These are phyloP conservation scores for Evansstolkia leycettana DNA, from an alignment of 495 filamentous ascomycete genomes.

Conservation along the genomic window DNA sequence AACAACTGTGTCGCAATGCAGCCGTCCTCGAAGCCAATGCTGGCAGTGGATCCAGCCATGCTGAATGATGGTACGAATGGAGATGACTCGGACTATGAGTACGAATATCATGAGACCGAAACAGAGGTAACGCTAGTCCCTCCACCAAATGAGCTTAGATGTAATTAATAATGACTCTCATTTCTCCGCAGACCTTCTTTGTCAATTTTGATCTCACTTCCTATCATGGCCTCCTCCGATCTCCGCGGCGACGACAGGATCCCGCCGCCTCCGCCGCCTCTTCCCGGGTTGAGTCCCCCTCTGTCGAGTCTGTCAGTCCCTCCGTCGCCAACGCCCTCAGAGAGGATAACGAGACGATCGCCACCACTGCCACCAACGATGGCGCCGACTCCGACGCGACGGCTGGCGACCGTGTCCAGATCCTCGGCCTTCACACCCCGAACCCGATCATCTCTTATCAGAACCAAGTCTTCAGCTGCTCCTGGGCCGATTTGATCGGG, in stretches of 20 bases:
- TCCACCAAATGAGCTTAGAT: too few species aligned
- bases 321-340: too few species aligned
- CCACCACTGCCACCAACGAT: too few species aligned
- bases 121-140: conserved; percentile 32
- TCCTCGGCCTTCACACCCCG: conserved; percentile 62
- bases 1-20: background rate
- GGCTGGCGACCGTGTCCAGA: conserved; percentile 47
- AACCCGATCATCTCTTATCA: conserved; percentile 66
- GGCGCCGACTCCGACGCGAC: conserved; percentile 12
- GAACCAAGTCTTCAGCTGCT: conserved; percentile 59
- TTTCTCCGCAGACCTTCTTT: conserved; percentile 33
- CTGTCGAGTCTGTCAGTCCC: background rate
- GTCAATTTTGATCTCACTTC: conserved; percentile 42
- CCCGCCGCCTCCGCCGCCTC: background rate
- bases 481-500: conserved; percentile 67
- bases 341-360: conserved; percentile 9
- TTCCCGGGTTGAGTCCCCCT: background rate
- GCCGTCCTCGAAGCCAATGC: background rate
- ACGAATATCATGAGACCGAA: conserved; percentile 46
- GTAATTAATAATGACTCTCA: too few species aligned
- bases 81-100: conserved; percentile 45
- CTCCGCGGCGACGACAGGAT: conserved; percentile 18
- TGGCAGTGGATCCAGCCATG: conserved; percentile 16
- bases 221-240: conserved; percentile 25
- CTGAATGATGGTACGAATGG: conserved; percentile 8